Percentiles rank a stretch among this genome's conserved stretches.
Conservation (phyloP, 2,329 filamentous ascomycete genomes). For the Diaporthe australafricana region DNA sequence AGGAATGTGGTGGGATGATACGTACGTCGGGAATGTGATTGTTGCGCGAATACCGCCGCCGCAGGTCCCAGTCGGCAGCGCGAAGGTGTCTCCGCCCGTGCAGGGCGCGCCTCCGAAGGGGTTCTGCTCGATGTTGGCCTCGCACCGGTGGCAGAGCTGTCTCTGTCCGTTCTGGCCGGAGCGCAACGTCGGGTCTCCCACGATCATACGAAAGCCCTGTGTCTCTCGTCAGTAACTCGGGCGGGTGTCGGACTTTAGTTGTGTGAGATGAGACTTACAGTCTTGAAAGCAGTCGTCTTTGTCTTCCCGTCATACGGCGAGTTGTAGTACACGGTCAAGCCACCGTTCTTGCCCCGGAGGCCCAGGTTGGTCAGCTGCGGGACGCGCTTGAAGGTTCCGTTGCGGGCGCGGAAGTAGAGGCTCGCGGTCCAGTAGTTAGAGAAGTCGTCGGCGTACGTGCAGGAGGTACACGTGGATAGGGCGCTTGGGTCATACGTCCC, state of each 20-base stretch:
- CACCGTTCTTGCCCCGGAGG: slow-evolving; percentile 46
- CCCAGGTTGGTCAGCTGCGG: slow-evolving; percentile 45
- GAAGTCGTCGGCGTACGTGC: slow-evolving; percentile 28
- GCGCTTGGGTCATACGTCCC: slow-evolving; percentile 31
- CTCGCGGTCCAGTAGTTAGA: slow-evolving; percentile 33
- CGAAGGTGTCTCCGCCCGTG: slow-evolving; percentile 39
- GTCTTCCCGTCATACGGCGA: slow-evolving; percentile 43
- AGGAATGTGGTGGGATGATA: too few relatives aligned
- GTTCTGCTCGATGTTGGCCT: slow-evolving; percentile 43
- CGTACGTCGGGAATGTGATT: slow-evolving; percentile 41
- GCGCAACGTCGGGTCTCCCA: slow-evolving; percentile 50
- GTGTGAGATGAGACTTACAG: slow-evolving; percentile 39
- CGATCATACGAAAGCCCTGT: slow-evolving; percentile 60
- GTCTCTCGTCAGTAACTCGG: not conserved
- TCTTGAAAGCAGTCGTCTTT: slow-evolving; percentile 56
- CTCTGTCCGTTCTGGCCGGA: slow-evolving; percentile 23
- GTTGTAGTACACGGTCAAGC: slow-evolving; percentile 58
- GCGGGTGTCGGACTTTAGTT: not conserved
- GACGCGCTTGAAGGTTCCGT: slow-evolving; percentile 42
- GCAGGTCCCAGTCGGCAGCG: slow-evolving; percentile 41
- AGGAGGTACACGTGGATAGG: slow-evolving; percentile 35
- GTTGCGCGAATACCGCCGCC: slow-evolving; percentile 43
- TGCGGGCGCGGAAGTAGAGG: slow-evolving; percentile 35
- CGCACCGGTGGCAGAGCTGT: slow-evolving; percentile 46
- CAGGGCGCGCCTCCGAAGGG: slow-evolving; percentile 30